Conservation (phyloP, 768 basidiomycete genomes). For the Hygrophoropsis aurantiaca region DNA sequence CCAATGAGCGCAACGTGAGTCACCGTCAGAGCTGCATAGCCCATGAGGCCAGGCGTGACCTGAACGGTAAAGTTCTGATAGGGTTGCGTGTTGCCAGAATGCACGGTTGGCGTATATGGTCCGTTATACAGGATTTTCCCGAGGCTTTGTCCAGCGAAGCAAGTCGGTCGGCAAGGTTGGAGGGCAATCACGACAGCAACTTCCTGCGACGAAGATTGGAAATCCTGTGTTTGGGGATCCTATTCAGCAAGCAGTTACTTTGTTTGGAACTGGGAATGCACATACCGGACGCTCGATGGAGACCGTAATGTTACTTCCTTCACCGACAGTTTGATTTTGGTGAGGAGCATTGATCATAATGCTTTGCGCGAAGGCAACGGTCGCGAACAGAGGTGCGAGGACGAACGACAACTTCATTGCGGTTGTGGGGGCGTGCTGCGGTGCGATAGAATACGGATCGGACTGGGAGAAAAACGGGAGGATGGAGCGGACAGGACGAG, state of each 20-base stretch:
- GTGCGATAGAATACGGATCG: too few relatives aligned
- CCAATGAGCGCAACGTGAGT: neutral
- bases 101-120: conserved; percentile 18
- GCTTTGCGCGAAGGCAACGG: conserved; percentile 26
- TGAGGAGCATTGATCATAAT: conserved; percentile 31
- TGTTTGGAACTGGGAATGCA: neutral
- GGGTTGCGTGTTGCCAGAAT: neutral
- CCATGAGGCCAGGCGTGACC: neutral
- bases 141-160: conserved; percentile 14
- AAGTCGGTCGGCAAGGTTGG: conserved; percentile 18
- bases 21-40: neutral
- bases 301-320: conserved; percentile 31
- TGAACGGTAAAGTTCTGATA: conserved; percentile 1
- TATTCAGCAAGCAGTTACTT: neutral
- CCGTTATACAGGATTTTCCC: conserved; percentile 30
- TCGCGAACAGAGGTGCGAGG: conserved; percentile 13
- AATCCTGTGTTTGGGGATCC: conserved; percentile 17
- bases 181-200: conserved; percentile 34
- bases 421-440: too few relatives aligned
- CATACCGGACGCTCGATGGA: conserved; percentile 34
- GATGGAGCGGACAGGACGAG: too few relatives aligned
- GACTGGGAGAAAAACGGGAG: too few relatives aligned
- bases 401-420: neutral
- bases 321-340: conserved; percentile 15
- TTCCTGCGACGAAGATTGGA: conserved; percentile 29